Evolutionary conservation across 768 basidiomycete species (phyloP).

Genomic region (Amylocystis lapponica): DNA sequence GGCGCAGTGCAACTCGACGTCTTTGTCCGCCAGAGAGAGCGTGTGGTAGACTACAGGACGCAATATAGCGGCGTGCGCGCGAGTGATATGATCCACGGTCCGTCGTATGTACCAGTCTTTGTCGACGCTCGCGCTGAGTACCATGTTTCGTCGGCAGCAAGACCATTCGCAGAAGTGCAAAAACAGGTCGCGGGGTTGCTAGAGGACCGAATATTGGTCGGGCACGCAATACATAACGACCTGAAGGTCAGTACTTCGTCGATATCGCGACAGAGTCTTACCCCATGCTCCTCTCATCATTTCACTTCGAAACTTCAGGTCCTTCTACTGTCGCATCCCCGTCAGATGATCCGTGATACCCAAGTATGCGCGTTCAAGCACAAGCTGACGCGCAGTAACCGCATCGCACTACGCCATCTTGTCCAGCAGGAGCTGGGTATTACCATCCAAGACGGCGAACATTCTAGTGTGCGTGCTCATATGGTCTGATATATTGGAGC

Average conservation of each 20-base stretch:
- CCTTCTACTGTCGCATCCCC: constrained; percentile 68
- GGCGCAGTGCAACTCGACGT: constrained; percentile 77
- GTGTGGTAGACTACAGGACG: constrained; percentile 90
- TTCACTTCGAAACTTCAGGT: constrained; percentile 32
- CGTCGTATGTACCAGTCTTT: too few relatives aligned
- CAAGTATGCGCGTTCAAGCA: constrained; percentile 56
- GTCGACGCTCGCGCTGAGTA: not conserved
- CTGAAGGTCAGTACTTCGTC: constrained; percentile 53
- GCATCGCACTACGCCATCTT: constrained; percentile 74
- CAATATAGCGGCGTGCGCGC: constrained; percentile 81
- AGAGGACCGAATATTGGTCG: constrained; percentile 75
- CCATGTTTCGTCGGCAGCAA: constrained; percentile 48
- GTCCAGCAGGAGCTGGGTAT: constrained; percentile 75
- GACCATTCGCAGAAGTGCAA: constrained; percentile 75
- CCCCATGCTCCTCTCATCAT: not conserved
- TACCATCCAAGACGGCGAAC: constrained; percentile 83
- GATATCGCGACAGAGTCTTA: constrained; percentile 9
- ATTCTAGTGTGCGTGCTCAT: constrained; percentile 70
- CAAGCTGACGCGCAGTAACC: constrained; percentile 54
- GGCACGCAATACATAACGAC: constrained; percentile 91
- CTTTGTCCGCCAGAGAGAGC: constrained; percentile 82
- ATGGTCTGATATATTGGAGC: not conserved
- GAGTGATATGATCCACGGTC: constrained; percentile 66
- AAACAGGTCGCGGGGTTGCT: constrained; percentile 69
- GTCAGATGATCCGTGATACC: constrained; percentile 60